A percentile compares a stretch with the other conserved stretches of the same genome.
These are phyloP conservation scores for Emergomyces pasteurianus DNA, from an alignment of 2,329 filamentous ascomycete genomes.

Conservation along the genomic window DNA sequence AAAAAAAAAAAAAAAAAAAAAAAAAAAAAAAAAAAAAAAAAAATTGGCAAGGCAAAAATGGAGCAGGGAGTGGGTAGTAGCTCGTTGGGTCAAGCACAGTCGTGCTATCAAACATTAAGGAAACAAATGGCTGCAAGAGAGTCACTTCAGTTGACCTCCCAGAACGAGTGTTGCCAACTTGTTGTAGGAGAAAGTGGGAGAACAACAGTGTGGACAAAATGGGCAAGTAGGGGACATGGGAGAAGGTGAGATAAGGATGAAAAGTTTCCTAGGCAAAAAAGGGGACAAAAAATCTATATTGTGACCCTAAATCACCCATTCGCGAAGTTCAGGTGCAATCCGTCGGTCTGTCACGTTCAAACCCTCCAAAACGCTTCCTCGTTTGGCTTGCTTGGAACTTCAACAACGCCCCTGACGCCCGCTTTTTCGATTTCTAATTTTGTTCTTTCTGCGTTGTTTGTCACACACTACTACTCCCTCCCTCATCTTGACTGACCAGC, in stretches of 20 bases:
- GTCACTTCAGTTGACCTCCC: background rate
- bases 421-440: background rate
- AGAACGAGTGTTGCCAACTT: background rate
- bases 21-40: background rate
- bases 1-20: background rate
- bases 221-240: background rate
- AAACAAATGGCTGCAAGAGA: background rate
- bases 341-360: no score
- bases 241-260: background rate
- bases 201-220: background rate
- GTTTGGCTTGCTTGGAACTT: background rate
- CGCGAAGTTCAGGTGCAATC: background rate
- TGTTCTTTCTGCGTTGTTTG: background rate
- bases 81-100: background rate
- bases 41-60: background rate
- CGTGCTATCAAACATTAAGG: background rate
- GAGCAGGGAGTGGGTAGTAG: background rate
- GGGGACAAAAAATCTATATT: background rate
- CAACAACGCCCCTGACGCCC: no score
- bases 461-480: no score
- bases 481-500: background rate
- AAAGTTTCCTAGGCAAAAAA: background rate
- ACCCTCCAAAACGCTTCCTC: background rate
- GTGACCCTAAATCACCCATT: background rate
- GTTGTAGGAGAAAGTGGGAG: background rate